Evolutionary conservation across 192 early-diverging fungal species (phyloP).

Genomic region (Rhizoclosmatium globosum): DNA sequence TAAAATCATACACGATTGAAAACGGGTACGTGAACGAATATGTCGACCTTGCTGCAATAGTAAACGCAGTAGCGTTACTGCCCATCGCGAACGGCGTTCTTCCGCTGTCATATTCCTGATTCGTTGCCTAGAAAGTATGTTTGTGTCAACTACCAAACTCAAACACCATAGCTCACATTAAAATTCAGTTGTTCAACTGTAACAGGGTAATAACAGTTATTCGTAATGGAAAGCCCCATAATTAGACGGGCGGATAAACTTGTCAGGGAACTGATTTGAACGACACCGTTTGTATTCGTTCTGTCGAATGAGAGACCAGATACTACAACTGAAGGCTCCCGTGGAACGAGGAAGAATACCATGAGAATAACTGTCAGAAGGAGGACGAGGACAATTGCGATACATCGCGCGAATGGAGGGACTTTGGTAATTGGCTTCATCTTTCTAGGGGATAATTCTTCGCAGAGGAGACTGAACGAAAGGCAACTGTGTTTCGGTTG

Average conservation of each 20-base stretch:
- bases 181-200: neutral
- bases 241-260: neutral
- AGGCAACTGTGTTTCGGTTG: no score
- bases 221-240: neutral
- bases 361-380: neutral
- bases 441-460: neutral
- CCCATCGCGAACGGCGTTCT: neutral
- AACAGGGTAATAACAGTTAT: neutral
- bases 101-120: neutral
- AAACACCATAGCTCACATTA: neutral
- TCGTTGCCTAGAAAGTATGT: neutral
- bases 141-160: neutral
- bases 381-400: neutral
- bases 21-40: neutral
- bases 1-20: neutral
- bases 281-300: neutral
- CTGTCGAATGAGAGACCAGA: neutral
- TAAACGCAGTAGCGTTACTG: neutral
- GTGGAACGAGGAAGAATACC: neutral
- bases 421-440: neutral
- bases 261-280: neutral
- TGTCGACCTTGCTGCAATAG: neutral
- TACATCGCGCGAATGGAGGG: neutral
- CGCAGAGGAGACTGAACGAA: no score
- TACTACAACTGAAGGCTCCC: neutral